phyloP scores from a whole-genome alignment of 345 rosid genomes.

The Pistacia atlantica region DNA sequence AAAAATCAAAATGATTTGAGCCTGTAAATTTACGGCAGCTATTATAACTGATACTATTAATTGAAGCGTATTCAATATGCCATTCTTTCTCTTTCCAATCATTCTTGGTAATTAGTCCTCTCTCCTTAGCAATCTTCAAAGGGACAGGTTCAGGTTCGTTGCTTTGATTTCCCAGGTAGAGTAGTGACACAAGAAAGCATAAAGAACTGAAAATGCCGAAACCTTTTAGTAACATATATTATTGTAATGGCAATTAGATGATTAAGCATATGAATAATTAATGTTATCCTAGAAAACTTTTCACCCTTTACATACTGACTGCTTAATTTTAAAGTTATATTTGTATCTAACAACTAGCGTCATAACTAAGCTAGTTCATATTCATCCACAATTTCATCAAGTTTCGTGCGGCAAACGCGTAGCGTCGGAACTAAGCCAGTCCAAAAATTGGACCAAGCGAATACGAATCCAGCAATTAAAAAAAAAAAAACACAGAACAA shows the following conservation, averaged over 20 bases:
- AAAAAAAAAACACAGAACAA: background rate
- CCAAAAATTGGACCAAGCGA: slow-evolving; percentile 13
- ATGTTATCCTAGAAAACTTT: background rate
- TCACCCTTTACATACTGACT: background rate
- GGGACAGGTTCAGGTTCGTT: too few relatives aligned
- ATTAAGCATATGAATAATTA: background rate
- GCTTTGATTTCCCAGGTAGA: too few relatives aligned
- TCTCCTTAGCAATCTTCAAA: too few relatives aligned
- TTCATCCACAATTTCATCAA: background rate
- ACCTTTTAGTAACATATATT: too few relatives aligned
- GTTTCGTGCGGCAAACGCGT: slow-evolving; percentile 4
- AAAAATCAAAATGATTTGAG: too few relatives aligned
- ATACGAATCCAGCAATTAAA: slow-evolving; percentile 27
- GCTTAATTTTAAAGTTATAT: background rate
- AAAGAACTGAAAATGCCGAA: too few relatives aligned
- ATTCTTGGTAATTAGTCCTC: too few relatives aligned
- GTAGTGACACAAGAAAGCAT: too few relatives aligned
- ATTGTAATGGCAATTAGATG: background rate
- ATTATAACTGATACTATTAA: too few relatives aligned
- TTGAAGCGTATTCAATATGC: too few relatives aligned
- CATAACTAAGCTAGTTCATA: slow-evolving; percentile 33
- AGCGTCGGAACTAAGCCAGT: slow-evolving; percentile 48
- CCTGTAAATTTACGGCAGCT: too few relatives aligned
- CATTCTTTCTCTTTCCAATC: too few relatives aligned
- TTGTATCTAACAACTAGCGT: slow-evolving; percentile 24